Evolutionary conservation across 2,329 filamentous ascomycete genomes (phyloP), one percentile per base, ranked within the genome.

Genomic region (Aureobasidium zeae): DNA sequence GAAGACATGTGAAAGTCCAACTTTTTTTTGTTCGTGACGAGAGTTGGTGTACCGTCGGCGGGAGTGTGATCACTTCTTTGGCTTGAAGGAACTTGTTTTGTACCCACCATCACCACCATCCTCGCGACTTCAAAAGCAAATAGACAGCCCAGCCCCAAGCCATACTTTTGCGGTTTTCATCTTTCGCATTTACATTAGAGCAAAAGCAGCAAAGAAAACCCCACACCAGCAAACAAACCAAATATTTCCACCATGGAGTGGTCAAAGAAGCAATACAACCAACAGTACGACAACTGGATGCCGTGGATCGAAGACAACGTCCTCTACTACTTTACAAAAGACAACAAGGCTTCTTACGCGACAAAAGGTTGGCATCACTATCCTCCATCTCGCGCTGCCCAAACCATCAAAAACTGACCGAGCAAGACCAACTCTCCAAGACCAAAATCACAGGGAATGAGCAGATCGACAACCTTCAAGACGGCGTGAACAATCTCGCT

Each of bases 291-390:
- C 57, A 71, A 65, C 54, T 86, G 82, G 82, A 73, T 84, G 58
- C 82, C 82, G 1, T 86, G 82, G 81, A 66, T 85, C 45, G 81
- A 86, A 61, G 82, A 86, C 59, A 62, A 77, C 47, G 84, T 83
- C 59, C 71, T 86, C 20, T 69, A 71, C 41, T 85, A 76, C 70
- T 85, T 85, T 62, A 83, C 79, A 54, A 81, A 79, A 50, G 80
- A 85, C 57, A 86, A 86, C 70, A 85, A 86, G 63, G 74, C 79
- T 4, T 80, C 74, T 57, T 86, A 86, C 55, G 68, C 76, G 5
- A 72, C 80, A 2, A 84, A 81, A 62, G 72, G 81, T 83, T 60
- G 24, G 65, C 60, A 29, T 21, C 22, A 20, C 22, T 44, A 24
- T 21, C 16, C 16, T 34, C n/a, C 10, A 24, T 5, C 13, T 20